phyloP scores from a whole-genome alignment of 805 yeast genomes.

The Metschnikowia corniflorae region DNA sequence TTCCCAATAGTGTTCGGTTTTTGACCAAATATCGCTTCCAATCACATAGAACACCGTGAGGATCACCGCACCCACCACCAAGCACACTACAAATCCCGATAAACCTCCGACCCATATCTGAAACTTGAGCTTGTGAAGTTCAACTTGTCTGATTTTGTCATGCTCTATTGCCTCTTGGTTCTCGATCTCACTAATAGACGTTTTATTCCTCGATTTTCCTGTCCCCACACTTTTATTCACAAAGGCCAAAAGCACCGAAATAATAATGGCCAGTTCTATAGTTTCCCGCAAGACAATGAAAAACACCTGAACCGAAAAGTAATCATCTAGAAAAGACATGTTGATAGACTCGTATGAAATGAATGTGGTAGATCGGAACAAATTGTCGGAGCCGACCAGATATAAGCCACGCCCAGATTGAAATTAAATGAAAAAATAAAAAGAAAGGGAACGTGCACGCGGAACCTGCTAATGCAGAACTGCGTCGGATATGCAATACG shows the following conservation, averaged over 20 bases:
- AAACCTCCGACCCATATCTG: slow-evolving; percentile 47
- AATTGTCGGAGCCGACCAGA: too few relatives aligned
- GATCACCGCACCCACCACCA: slow-evolving; percentile 38
- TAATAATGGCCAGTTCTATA: slow-evolving; percentile 21
- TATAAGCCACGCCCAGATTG: too few relatives aligned
- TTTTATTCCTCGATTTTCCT: background rate
- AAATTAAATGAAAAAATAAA: too few relatives aligned
- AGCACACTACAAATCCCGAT: slow-evolving; percentile 36
- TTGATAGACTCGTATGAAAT: background rate
- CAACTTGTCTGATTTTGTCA: slow-evolving; percentile 9
- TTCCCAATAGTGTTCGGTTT: slow-evolving; percentile 48
- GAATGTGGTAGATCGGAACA: too few relatives aligned
- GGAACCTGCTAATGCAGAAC: background rate
- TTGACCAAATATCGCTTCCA: slow-evolving; percentile 44
- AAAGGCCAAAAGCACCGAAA: slow-evolving; percentile 21
- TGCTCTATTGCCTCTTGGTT: background rate
- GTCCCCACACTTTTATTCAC: slow-evolving; percentile 13
- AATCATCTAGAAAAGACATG: slow-evolving; percentile 16
- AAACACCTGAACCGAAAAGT: slow-evolving; percentile 20
- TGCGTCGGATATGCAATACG: background rate
- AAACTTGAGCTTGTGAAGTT: slow-evolving; percentile 22
- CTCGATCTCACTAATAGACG: background rate
- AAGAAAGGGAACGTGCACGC: background rate
- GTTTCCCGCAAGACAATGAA: slow-evolving; percentile 21
- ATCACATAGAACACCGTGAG: slow-evolving; percentile 38